phyloP scores from a whole-genome alignment of 129 eudicot species.

The Tagetes patula region DNA sequence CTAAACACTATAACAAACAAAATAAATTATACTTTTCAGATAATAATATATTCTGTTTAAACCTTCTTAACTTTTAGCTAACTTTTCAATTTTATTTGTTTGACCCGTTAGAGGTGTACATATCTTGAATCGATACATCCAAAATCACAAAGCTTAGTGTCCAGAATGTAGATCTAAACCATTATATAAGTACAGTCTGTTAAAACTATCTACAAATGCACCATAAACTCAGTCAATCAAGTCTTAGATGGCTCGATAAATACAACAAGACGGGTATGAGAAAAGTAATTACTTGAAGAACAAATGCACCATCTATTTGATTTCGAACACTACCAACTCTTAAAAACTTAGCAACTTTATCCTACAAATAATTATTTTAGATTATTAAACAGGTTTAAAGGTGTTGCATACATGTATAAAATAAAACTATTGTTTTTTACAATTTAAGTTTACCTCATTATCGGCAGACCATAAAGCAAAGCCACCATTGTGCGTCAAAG shows the following conservation, averaged over 20 bases:
- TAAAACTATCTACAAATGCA: too few relatives aligned
- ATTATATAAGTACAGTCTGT: too few relatives aligned
- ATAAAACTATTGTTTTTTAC: not conserved
- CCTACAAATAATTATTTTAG: constrained; percentile 39
- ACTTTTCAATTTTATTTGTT: too few relatives aligned
- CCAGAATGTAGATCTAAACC: too few relatives aligned
- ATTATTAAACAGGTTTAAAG: not conserved
- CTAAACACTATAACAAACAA: too few relatives aligned
- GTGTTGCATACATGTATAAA: not conserved
- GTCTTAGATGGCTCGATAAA: not conserved
- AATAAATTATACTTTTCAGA: too few relatives aligned
- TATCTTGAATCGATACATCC: too few relatives aligned
- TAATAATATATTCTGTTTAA: too few relatives aligned
- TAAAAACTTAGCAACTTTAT: constrained; percentile 77
- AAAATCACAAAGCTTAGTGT: too few relatives aligned
- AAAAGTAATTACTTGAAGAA: constrained; percentile 58
- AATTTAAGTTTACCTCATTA: constrained; percentile 65
- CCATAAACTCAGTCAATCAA: not conserved
- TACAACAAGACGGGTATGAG: constrained; percentile 4
- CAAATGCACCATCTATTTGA: constrained; percentile 77
- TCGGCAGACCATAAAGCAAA: constrained; percentile 98
- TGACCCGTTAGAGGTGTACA: too few relatives aligned
- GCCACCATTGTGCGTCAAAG: constrained; percentile 93
- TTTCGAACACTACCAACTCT: constrained; percentile 85
- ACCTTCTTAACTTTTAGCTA: too few relatives aligned